phyloP scores from a whole-genome alignment of 1,284 basidiomycete genomes.

The Schizophyllum amplum region DNA sequence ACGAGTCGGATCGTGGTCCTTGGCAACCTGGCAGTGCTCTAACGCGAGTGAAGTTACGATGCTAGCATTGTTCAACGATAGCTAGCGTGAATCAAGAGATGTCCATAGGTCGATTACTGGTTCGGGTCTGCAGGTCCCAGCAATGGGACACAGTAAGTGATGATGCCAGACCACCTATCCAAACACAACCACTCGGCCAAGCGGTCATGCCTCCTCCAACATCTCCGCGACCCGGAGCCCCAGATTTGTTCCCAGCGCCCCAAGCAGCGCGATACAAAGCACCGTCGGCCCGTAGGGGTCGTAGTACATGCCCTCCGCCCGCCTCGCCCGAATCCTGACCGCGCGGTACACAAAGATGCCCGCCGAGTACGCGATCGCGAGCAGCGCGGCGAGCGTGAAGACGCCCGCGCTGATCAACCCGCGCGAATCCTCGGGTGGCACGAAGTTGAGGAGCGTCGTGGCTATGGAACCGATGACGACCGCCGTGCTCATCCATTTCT shows the following conservation, averaged over 20 bases:
- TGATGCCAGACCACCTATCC: too few species aligned
- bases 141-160: too few species aligned
- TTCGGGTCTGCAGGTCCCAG: too few species aligned
- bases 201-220: constrained; percentile 9
- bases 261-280: constrained; percentile 64
- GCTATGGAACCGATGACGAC: constrained; percentile 87
- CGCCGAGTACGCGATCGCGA: constrained; percentile 85
- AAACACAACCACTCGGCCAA: too few species aligned
- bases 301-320: constrained; percentile 80
- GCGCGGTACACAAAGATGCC: constrained; percentile 87
- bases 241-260: constrained; percentile 72
- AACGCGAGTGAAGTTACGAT: too few species aligned
- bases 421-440: constrained; percentile 62
- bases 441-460: constrained; percentile 87
- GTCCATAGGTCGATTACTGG: too few species aligned
- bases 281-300: constrained; percentile 82
- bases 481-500: constrained; percentile 94
- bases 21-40: too few species aligned
- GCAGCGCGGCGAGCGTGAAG: constrained; percentile 87
- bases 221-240: constrained; percentile 49
- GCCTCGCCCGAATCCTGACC: constrained; percentile 61
- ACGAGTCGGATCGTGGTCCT: too few species aligned
- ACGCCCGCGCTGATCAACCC: constrained; percentile 81
- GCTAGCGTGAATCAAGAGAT: too few species aligned
- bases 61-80: too few species aligned